These are phyloP conservation scores for Candida vartiovaarae DNA, from an alignment of 805 yeast genomes.

Conservation along the genomic window DNA sequence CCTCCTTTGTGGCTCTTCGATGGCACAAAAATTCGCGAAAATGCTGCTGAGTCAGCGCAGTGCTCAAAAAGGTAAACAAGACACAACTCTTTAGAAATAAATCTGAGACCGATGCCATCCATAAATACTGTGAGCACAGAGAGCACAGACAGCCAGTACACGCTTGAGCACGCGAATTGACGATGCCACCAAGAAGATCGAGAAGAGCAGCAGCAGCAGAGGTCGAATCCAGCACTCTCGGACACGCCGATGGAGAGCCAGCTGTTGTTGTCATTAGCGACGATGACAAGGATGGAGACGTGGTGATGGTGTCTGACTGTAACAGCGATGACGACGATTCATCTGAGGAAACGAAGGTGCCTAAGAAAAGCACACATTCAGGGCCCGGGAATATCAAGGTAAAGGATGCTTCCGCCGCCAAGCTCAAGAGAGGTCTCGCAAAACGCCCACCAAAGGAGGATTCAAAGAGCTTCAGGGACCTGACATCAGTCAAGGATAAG, in stretches of 20 bases:
- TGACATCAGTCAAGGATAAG: conserved; percentile 36
- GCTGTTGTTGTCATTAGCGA: conserved; percentile 2
- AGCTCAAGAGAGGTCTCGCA: neutral
- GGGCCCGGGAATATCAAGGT: too few species aligned
- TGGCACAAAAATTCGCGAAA: too few species aligned
- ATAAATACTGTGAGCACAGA: too few species aligned
- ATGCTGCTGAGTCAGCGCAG: too few species aligned
- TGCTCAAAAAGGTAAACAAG: too few species aligned
- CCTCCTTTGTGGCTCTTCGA: too few species aligned
- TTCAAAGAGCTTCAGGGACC: conserved; percentile 21
- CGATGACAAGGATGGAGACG: conserved; percentile 6
- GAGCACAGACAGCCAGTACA: too few species aligned
- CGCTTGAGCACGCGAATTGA: too few species aligned
- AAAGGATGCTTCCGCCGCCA: too few species aligned
- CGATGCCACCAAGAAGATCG: conserved; percentile 4
- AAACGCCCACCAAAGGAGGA: conserved; percentile 15
- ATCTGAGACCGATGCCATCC: too few species aligned
- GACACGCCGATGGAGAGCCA: conserved; percentile 3
- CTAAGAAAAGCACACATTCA: conserved; percentile 1
- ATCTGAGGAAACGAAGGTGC: neutral
- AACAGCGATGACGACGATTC: neutral
- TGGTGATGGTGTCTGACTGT: neutral
- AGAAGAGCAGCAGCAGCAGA: conserved; percentile 1
- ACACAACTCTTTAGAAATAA: too few species aligned
- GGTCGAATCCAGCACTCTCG: too few species aligned